Evolutionary conservation across 2,329 filamentous ascomycete genomes (phyloP).

Genomic region (Mycocentrospora acerina): DNA sequence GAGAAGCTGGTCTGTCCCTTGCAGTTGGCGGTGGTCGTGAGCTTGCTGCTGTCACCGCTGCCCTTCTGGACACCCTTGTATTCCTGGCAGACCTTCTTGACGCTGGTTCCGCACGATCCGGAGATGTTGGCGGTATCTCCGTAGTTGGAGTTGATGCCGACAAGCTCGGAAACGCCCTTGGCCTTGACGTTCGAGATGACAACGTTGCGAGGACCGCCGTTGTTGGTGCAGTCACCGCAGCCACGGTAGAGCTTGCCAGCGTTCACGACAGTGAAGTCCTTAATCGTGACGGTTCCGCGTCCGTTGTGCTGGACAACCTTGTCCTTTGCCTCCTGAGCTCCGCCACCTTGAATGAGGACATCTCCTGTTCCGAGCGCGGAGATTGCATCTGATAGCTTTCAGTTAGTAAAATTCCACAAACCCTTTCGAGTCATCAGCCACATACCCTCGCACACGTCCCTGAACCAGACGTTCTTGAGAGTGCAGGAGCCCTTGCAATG

Average conservation of each 20-base stretch:
- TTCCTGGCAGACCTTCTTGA: conserved; percentile 16
- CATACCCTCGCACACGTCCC: conserved; percentile 23
- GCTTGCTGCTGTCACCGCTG: conserved; percentile 4
- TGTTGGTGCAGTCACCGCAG: conserved; percentile 48
- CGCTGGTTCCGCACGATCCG: conserved; percentile 35
- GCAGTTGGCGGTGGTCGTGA: conserved; percentile 7
- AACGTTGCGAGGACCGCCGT: conserved; percentile 43
- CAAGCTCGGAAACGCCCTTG: conserved; percentile 37
- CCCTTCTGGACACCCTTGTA: conserved; percentile 14
- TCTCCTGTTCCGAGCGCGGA: conserved; percentile 21
- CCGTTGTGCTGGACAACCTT: conserved; percentile 38
- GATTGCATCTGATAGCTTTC: conserved; percentile 11
- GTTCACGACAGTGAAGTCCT: conserved; percentile 45
- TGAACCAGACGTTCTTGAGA: conserved; percentile 27
- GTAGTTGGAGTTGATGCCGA: conserved; percentile 51
- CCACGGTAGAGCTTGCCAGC: conserved; percentile 52
- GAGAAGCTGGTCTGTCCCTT: conserved; percentile 10
- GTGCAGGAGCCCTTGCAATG: conserved; percentile 52
- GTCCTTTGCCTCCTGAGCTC: conserved; percentile 27
- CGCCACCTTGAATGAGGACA: conserved; percentile 36
- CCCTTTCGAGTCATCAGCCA: not conserved
- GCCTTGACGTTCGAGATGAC: conserved; percentile 43
- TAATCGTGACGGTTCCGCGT: conserved; percentile 27
- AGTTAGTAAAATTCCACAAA: not conserved
- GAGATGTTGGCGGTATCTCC: conserved; percentile 48